phyloP scores from a whole-genome alignment of 352 stramenopile species.

The Phytophthora meadii region DNA sequence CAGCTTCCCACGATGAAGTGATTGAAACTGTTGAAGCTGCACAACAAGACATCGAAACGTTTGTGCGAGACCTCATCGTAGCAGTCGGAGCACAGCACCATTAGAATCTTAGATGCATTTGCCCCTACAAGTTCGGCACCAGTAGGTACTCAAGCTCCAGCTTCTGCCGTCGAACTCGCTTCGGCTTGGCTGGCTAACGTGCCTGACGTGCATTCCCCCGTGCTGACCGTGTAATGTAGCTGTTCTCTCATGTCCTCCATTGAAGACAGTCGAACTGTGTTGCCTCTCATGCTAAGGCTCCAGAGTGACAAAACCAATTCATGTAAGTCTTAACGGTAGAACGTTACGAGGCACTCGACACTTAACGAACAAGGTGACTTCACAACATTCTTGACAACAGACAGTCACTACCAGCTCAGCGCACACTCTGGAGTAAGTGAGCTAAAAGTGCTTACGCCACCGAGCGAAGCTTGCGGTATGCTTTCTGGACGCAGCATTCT shows the following conservation, averaged over 20 bases:
- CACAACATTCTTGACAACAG: background rate
- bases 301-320: too few relatives aligned
- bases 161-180: too few relatives aligned
- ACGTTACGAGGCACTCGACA: too few relatives aligned
- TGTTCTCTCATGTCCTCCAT: too few relatives aligned
- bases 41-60: conserved; percentile 34
- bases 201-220: too few relatives aligned
- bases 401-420: background rate
- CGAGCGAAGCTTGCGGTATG: conserved; percentile 6
- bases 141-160: too few relatives aligned
- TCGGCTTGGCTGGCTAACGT: too few relatives aligned
- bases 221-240: too few relatives aligned
- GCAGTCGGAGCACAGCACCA: conserved; percentile 7
- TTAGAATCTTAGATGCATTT: background rate
- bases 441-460: background rate
- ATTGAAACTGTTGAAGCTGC: conserved; percentile 81
- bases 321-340: too few relatives aligned
- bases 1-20: conserved; percentile 93
- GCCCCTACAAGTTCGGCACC: too few relatives aligned
- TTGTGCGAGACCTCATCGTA: conserved; percentile 19
- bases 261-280: too few relatives aligned
- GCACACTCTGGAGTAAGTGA: background rate
- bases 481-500: conserved; percentile 9
- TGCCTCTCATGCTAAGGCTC: too few relatives aligned
- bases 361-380: background rate